Evolutionary conservation across 2,329 filamentous ascomycete species (phyloP).

Genomic region (Penicillium sp.): DNA sequence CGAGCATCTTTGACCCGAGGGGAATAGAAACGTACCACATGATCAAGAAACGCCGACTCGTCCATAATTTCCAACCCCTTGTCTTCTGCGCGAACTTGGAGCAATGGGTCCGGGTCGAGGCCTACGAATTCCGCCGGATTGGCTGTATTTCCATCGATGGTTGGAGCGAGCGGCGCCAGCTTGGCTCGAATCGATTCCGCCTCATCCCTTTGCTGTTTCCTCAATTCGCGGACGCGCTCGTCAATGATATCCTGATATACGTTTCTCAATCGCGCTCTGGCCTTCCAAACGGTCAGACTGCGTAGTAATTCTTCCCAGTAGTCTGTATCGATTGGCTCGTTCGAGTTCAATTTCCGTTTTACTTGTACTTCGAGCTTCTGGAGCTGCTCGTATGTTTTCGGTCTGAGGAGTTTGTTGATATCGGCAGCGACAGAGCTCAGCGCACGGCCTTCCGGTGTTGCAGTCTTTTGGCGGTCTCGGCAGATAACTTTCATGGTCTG

Average conservation of each 20-base stretch:
- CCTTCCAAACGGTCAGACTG: slow-evolving; percentile 86
- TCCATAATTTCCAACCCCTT: slow-evolving; percentile 60
- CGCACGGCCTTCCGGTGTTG: slow-evolving; percentile 69
- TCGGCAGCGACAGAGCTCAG: slow-evolving; percentile 81
- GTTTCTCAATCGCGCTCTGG: slow-evolving; percentile 77
- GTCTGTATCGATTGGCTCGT: slow-evolving; percentile 92
- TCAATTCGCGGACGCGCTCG: slow-evolving; percentile 66
- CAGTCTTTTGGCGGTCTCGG: slow-evolving; percentile 70
- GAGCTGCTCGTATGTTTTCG: slow-evolving; percentile 86
- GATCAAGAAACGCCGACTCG: slow-evolving; percentile 59
- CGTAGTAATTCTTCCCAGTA: slow-evolving; percentile 95
- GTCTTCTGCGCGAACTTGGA: slow-evolving; percentile 66
- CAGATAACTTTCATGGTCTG: slow-evolving; percentile 82
- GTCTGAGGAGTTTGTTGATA: slow-evolving; percentile 81
- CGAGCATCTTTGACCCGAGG: background rate
- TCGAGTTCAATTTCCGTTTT: slow-evolving; percentile 77
- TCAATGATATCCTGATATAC: slow-evolving; percentile 76
- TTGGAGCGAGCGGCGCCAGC: slow-evolving; percentile 52
- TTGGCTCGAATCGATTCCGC: slow-evolving; percentile 59
- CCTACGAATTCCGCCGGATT: slow-evolving; percentile 42
- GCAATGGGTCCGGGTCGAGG: slow-evolving; percentile 66
- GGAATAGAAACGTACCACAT: slow-evolving; percentile 47
- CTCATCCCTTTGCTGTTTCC: slow-evolving; percentile 67
- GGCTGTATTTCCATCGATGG: slow-evolving; percentile 20
- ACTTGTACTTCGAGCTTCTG: slow-evolving; percentile 85